Conservation (phyloP, 2,329 filamentous ascomycete species). For the Aulographum hederae region DNA sequence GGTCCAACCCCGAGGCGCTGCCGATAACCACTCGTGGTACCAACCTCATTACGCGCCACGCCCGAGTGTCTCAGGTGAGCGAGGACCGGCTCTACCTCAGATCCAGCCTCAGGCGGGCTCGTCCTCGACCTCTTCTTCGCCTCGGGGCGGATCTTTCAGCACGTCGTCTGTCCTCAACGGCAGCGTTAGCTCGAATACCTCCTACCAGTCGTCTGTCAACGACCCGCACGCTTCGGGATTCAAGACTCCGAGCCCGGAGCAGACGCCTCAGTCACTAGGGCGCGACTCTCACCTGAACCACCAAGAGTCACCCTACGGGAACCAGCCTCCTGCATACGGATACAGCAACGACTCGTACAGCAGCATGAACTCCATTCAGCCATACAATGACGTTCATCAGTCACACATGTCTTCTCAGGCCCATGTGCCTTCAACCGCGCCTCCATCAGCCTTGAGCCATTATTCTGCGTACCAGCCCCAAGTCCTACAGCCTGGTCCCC, state of each 20-base stretch:
- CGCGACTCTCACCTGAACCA: conserved; percentile 17
- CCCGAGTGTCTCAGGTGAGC: conserved; percentile 51
- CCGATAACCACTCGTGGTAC: conserved; percentile 53
- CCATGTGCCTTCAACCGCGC: conserved; percentile 57
- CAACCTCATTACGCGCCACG: conserved; percentile 47
- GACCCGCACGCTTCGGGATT: conserved; percentile 33
- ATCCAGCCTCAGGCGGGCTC: conserved; percentile 44
- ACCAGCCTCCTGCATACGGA: conserved; percentile 12
- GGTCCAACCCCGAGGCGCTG: conserved; percentile 61
- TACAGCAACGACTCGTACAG: conserved; percentile 17
- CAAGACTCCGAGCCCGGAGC: conserved; percentile 61
- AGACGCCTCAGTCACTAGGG: conserved; percentile 28
- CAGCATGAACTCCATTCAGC: conserved; percentile 65
- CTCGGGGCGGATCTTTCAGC: conserved; percentile 59
- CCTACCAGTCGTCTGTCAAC: conserved; percentile 36
- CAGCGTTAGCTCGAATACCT: conserved; percentile 36
- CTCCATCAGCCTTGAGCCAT: conserved; percentile 53
- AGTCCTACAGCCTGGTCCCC: conserved; percentile 53
- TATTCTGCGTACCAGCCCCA: conserved; percentile 68
- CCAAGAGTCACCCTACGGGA: conserved; percentile 20
- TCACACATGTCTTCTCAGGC: conserved; percentile 62
- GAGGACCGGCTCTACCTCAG: conserved; percentile 52
- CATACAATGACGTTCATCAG: conserved; percentile 71
- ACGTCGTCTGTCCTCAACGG: conserved; percentile 30
- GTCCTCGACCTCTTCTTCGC: conserved; percentile 54